phyloP scores from a whole-genome alignment of 1,284 basidiomycete species.

The Sporisorium graminicola region DNA sequence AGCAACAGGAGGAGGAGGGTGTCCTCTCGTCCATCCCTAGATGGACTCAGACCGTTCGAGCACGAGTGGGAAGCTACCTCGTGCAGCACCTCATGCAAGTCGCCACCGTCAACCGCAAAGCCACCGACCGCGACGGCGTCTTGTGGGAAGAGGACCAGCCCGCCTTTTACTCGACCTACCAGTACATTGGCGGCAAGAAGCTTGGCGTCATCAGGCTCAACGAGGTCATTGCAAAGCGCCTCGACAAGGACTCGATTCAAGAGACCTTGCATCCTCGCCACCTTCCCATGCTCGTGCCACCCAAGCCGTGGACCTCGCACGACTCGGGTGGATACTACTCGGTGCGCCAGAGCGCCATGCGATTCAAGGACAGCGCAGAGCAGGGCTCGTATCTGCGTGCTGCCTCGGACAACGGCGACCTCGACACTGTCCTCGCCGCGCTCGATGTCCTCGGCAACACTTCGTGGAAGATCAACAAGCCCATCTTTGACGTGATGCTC shows the following conservation, averaged over 20 bases:
- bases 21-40: slow-evolving; percentile 76
- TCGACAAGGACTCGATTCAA: slow-evolving; percentile 82
- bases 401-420: slow-evolving; percentile 80
- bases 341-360: slow-evolving; percentile 75
- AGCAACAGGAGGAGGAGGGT: slow-evolving; percentile 75
- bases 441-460: slow-evolving; percentile 91
- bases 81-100: slow-evolving; percentile 86
- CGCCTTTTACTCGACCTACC: slow-evolving; percentile 91
- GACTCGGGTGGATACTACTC: slow-evolving; percentile 85
- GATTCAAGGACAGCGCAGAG: slow-evolving; percentile 90
- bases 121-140: slow-evolving; percentile 60
- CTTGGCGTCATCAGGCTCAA: slow-evolving; percentile 92
- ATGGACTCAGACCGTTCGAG: slow-evolving; percentile 79
- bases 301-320: slow-evolving; percentile 85
- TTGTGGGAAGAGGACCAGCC: slow-evolving; percentile 80
- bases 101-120: slow-evolving; percentile 79
- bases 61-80: slow-evolving; percentile 85
- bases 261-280: slow-evolving; percentile 90
- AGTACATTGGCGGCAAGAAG: slow-evolving; percentile 91
- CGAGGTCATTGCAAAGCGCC: slow-evolving; percentile 80
- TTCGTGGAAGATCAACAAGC: slow-evolving; percentile 88
- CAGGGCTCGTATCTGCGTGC: slow-evolving; percentile 84
- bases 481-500: slow-evolving; percentile 80
- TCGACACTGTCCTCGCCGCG: slow-evolving; percentile 88
- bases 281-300: slow-evolving; percentile 93